These are phyloP conservation scores for Flammula alnicola DNA, from an alignment of 1,284 basidiomycete species.

Conservation along the genomic window DNA sequence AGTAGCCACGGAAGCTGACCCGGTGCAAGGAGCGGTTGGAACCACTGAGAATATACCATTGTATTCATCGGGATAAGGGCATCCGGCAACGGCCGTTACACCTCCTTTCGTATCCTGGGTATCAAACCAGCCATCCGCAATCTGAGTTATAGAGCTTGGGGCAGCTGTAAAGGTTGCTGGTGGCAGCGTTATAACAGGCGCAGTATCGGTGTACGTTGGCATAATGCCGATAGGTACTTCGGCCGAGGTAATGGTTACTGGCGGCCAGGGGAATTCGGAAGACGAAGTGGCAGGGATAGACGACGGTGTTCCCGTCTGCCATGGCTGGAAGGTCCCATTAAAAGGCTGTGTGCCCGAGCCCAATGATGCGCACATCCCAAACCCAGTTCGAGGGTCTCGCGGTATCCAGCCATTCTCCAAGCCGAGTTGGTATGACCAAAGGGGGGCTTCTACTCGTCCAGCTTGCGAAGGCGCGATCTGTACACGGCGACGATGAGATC, in stretches of 20 bases:
- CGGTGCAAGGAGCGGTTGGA: constrained; percentile 34
- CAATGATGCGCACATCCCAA: constrained; percentile 67
- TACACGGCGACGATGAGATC: neutral
- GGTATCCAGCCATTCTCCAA: constrained; percentile 83
- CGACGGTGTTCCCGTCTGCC: constrained; percentile 79
- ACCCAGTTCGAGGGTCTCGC: constrained; percentile 68
- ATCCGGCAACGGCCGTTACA: constrained; percentile 61
- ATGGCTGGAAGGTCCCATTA: constrained; percentile 61
- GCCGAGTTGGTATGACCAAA: constrained; percentile 87
- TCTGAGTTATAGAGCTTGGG: constrained; percentile 38
- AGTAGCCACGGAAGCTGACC: constrained; percentile 10
- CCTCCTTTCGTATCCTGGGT: constrained; percentile 54
- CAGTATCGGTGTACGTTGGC: constrained; percentile 77
- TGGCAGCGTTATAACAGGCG: constrained; percentile 58
- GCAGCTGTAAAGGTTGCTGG: constrained; percentile 60
- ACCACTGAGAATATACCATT: constrained; percentile 35
- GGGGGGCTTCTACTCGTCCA: constrained; percentile 65
- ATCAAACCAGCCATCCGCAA: constrained; percentile 73
- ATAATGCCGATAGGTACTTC: constrained; percentile 47
- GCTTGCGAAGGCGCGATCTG: constrained; percentile 71
- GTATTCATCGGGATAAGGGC: constrained; percentile 69
- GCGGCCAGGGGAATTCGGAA: constrained; percentile 60
- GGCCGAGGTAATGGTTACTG: constrained; percentile 50
- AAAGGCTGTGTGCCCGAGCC: constrained; percentile 50
- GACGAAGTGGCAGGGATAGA: constrained; percentile 59